phyloP scores from a whole-genome alignment of 768 basidiomycete genomes.

The Trametes meyenii region DNA sequence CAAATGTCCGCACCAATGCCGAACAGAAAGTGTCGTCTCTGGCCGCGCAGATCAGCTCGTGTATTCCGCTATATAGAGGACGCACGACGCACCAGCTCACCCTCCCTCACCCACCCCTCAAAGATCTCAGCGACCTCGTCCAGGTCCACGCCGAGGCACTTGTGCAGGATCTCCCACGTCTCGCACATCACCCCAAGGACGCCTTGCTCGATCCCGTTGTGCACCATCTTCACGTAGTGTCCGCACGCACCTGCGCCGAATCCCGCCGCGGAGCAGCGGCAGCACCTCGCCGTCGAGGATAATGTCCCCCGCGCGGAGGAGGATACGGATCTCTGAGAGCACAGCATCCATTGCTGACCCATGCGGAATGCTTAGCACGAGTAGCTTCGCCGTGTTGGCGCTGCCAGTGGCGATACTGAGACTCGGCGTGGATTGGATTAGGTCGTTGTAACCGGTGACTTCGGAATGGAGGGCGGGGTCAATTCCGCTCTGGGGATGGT shows the following conservation, averaged over 20 bases:
- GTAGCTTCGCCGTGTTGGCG: conserved; percentile 23
- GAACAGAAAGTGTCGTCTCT: conserved; percentile 28
- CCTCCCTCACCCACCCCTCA: conserved; percentile 20
- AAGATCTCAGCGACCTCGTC: conserved; percentile 25
- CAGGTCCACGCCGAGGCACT: conserved; percentile 21
- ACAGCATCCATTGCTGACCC: conserved; percentile 27
- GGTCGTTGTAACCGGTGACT: conserved; percentile 26
- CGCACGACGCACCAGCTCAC: conserved; percentile 25
- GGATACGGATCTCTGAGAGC: conserved; percentile 10
- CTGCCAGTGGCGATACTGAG: no score
- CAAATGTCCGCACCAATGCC: conserved; percentile 30
- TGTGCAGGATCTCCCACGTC: conserved; percentile 28
- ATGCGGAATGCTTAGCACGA: conserved; percentile 32
- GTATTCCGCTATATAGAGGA: background rate
- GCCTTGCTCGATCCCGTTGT: conserved; percentile 33
- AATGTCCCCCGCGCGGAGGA: conserved; percentile 27
- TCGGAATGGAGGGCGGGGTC: conserved; percentile 14
- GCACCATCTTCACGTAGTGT: conserved; percentile 32
- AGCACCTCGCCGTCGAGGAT: conserved; percentile 30
- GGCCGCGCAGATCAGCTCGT: background rate
- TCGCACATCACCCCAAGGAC: conserved; percentile 26
- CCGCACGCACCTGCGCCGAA: conserved; percentile 27
- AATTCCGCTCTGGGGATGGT: conserved; percentile 8
- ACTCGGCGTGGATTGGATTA: conserved; percentile 20
- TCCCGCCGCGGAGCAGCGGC: conserved; percentile 25